Evolutionary conservation across 208 protist genomes (phyloP), one percentile per base, ranked within the genome.

Genomic region (Acanthamoeba healyi): DNA sequence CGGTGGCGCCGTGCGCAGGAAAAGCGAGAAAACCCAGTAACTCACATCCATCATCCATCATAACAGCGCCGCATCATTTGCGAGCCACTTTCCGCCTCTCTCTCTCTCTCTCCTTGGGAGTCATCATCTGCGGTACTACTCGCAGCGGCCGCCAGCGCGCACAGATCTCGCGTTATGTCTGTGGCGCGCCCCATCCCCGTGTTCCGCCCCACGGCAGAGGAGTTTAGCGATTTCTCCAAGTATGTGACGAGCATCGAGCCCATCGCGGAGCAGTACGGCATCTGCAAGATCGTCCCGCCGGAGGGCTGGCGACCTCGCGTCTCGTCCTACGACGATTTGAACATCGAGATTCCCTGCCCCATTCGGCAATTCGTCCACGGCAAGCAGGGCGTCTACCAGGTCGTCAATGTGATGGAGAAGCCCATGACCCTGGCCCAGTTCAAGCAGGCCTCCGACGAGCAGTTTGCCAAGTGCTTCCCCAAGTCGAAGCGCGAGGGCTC

Each of bases 271-370:
- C 49, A 51, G 32, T 88, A 72, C 40, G 94, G 94, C 22, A 81
- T 95, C 36, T 46, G 42, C 94, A 95, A 95, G n/a, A 86, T 95
- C 36, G 54, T 95, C 4, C 94, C 94, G 17, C 94, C 94, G 14
- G 74, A 63, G 29, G 56, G 49, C 38, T 95, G 94, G 94, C 81
- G 42, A 9, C 17, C 49, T 51, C 70, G 72, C 26, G 4, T 22
- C 19, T 92, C 72, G 22, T 42, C 54, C 51, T 63, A 93, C 58
- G 56, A 92, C 15, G 65, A 87, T n/a, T 15, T 84, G 9, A n/a
- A 93, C n/a, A 72, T 95, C 22, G 67, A 67, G 40, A 95, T 95
- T 2, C 94, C 94, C 51, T 93, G 49, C 6, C 94, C 94, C 91
- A 94, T 94, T 49, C 65, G 65, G 36, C 91, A 94, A 51, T 61